Base-by-base conservation (phyloP, 495 filamentous ascomycete genomes). In the Trichodelitschia bisporula region DNA sequence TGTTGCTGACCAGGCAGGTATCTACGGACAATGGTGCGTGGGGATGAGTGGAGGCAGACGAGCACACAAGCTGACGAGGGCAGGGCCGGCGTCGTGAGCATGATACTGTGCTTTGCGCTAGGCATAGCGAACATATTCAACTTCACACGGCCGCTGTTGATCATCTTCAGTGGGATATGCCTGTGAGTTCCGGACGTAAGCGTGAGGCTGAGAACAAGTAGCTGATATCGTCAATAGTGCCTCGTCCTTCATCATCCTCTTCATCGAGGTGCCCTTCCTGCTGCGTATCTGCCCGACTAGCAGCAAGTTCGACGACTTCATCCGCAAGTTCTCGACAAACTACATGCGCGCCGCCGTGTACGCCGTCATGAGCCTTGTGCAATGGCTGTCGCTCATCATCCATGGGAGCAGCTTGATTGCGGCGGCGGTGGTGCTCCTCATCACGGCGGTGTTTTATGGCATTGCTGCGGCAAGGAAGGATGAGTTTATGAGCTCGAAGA, bases 251-350 rank as follows among this genome's bases (percentile, higher is more conserved):
- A 49, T 95, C 45, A 70, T 99, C 51, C 59, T 99, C 59, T 99
- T 99, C 62, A 65, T 93, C 50, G 86, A 99, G 50, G 72, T 99
- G 12, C 86, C 86, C 6, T 73, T 93, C 40, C 77, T 97, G 30
- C 70, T 99, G 19, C 74, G 89, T 52, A 93, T 99, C 56, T 99
- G 86, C 56, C 86, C 86, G 29, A 99, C 89, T 1, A 95, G 86
- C 21, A 47, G 69, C 26, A 62, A 59, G 30, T 99, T 99, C 54
- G 89, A 95, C 46, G 58, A 53, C 39, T 77, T 84, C 51, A 84
- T 99, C 50, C 80, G 86, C 48, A 65, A 61, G 28, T 80, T 99
- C 58, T 77, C 78, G 24, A 79, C 82, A 28, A 93, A 91, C 57
- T 93, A 77, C 59, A 91, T 84, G 74, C 82, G 89, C 53, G 84